Base-by-base conservation (phyloP, 352 stramenopile species). In the Phytophthora fragariae region DNA sequence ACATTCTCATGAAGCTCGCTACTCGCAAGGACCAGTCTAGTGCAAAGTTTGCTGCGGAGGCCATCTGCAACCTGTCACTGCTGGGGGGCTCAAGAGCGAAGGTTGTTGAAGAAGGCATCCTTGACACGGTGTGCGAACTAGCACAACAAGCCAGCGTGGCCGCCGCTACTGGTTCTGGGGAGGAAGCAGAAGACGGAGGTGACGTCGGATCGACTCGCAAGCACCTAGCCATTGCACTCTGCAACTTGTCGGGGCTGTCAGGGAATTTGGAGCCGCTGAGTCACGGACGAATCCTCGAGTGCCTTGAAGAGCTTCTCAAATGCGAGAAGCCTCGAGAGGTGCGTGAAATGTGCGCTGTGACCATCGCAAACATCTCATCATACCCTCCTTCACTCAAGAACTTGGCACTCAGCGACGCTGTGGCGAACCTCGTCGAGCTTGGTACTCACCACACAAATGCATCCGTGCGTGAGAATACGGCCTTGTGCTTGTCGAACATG, bases 41-140 rank as follows among this genome's bases (percentile, higher is more conserved):
- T 49, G 78, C 84, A 15, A 75, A 75, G 37, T 94, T 96, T 57
- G 82, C 87, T 6, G 78, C 87, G 0, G 77, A 93, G 59, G 86
- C 86, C 35, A 94, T 96, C 41, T 94, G 80, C 56, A 94, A 96
- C 64, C 58, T 96, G 12, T 96, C 89, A 2, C 53, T 96, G 19
- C 68, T 96, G 21, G 87, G 79, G 21, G 86, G 79, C 1, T 83
- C 89, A 15, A 83, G 89, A 19, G 79, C 80, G 14, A 96, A 96
- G 37, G 84, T 94, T 8, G 75, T 92, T 0, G 87, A 96, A 50
- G 89, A 96, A 64, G 87, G 88, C 8, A 88, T 96, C 29, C 78
- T 96, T 8, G 85, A 94, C 66, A 94, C 87, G 12, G 80, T 94
- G 24, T 92, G 80, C 33, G 82, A 92, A 46, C 65, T 94, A 6